Conservation (phyloP, 2,329 filamentous ascomycete species). For the Chaetomiaceae sp. region DNA sequence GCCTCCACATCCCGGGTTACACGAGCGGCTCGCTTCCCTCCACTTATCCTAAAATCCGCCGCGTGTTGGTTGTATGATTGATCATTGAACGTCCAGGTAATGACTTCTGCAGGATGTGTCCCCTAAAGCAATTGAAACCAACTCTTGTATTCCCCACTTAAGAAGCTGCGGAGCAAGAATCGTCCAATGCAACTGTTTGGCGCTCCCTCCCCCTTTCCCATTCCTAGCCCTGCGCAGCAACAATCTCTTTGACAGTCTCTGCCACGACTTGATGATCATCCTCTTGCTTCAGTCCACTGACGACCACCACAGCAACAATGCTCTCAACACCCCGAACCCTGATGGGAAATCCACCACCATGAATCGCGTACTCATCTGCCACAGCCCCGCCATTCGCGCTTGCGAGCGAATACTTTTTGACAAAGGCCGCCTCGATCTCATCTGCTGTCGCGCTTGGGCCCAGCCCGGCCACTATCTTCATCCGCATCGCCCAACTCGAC, state of each 20-base stretch:
- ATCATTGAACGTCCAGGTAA: no score
- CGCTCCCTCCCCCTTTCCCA: no score
- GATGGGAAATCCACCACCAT: constrained; percentile 4
- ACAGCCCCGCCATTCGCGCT: constrained; percentile 5
- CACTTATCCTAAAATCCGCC: no score
- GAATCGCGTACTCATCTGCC: constrained; percentile 5
- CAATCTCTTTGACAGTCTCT: neutral
- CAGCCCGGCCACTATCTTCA: neutral
- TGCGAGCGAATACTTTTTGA: constrained; percentile 1
- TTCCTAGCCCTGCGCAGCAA: constrained; percentile 2
- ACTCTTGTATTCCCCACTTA: no score
- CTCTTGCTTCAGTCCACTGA: constrained; percentile 11
- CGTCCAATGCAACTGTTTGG: no score
- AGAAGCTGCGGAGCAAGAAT: no score
- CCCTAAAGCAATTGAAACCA: no score
- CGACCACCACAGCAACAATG: constrained; percentile 6
- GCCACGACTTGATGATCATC: constrained; percentile 7
- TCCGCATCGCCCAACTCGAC: constrained; percentile 5
- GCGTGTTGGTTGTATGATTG: no score
- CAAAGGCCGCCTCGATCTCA: constrained; percentile 3
- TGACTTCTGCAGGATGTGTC: no score
- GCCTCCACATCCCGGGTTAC: no score
- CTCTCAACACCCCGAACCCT: neutral
- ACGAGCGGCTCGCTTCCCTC: no score
- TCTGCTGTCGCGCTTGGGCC: neutral